These are phyloP conservation scores for Hamamelis virginiana DNA, from an alignment of 164 flowering plant genomes.

Conservation along the genomic window DNA sequence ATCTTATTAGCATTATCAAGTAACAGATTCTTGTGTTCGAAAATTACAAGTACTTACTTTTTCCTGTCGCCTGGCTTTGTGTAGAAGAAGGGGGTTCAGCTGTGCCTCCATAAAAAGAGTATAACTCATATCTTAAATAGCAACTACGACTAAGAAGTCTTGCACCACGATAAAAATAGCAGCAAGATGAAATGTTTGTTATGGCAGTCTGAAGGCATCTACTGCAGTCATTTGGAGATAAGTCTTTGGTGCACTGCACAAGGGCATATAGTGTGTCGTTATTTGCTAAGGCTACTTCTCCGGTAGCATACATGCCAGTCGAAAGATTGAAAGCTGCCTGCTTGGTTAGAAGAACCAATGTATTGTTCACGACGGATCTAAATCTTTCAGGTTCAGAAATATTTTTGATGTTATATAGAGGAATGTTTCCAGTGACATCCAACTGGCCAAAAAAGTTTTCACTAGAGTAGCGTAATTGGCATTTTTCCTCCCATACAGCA, in stretches of 20 bases:
- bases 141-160: constrained; percentile 34
- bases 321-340: constrained; percentile 20
- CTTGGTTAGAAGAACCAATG: constrained; percentile 16
- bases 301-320: constrained; percentile 23
- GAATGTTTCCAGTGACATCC: constrained; percentile 12
- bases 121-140: constrained; percentile 36
- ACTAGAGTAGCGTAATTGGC: constrained; percentile 35
- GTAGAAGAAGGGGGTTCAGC: background rate
- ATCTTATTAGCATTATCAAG: background rate
- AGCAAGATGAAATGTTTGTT: constrained; percentile 6
- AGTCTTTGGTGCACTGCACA: constrained; percentile 42
- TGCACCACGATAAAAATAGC: constrained; percentile 27
- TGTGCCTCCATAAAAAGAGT: constrained; percentile 16
- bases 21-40: background rate
- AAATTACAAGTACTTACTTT: background rate
- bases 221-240: constrained; percentile 23
- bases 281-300: background rate
- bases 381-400: constrained; percentile 20
- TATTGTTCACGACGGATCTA: constrained; percentile 3
- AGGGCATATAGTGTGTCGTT: constrained; percentile 29
- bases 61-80: background rate
- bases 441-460: constrained; percentile 23
- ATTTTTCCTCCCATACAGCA: constrained; percentile 30
- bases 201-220: constrained; percentile 25
- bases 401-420: constrained; percentile 7